A percentile compares a stretch with the other conserved stretches of the same genome.
phyloP scores from a whole-genome alignment of 2,329 filamentous ascomycete species.

The Penicillium sclerotigenum region DNA sequence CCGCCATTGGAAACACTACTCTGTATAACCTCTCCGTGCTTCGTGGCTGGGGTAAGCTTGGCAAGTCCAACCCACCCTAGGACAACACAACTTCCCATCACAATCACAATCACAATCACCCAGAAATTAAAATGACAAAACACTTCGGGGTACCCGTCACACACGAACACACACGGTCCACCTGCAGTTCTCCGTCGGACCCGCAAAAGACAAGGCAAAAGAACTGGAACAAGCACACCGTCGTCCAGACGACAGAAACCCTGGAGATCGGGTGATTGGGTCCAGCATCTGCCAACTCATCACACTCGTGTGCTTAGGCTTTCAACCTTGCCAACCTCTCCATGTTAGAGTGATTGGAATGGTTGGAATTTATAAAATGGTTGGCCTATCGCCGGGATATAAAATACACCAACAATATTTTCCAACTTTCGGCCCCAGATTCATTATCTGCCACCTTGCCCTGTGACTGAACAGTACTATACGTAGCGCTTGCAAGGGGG shows the following conservation, averaged over 20 bases:
- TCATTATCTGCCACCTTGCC: background rate
- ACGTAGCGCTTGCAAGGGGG: slow-evolving; percentile 11
- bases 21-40: background rate
- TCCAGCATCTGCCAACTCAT: slow-evolving; percentile 22
- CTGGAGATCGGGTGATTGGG: slow-evolving; percentile 19
- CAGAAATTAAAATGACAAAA: background rate
- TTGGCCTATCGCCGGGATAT: background rate
- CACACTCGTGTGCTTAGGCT: slow-evolving; percentile 10
- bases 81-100: background rate
- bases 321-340: background rate
- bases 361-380: background rate
- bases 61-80: background rate
- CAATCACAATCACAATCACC: too few species aligned
- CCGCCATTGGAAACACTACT: background rate
- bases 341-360: background rate
- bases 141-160: slow-evolving; percentile 9
- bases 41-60: background rate
- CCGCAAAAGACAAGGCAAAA: slow-evolving; percentile 1
- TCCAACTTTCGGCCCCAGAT: background rate
- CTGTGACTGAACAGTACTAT: background rate
- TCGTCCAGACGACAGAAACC: slow-evolving; percentile 22
- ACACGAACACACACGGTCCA: slow-evolving; percentile 15
- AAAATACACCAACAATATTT: background rate
- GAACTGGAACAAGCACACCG: slow-evolving; percentile 1
- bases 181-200: slow-evolving; percentile 9